Conservation (phyloP, 768 basidiomycete species). For the Suillus paluster region DNA sequence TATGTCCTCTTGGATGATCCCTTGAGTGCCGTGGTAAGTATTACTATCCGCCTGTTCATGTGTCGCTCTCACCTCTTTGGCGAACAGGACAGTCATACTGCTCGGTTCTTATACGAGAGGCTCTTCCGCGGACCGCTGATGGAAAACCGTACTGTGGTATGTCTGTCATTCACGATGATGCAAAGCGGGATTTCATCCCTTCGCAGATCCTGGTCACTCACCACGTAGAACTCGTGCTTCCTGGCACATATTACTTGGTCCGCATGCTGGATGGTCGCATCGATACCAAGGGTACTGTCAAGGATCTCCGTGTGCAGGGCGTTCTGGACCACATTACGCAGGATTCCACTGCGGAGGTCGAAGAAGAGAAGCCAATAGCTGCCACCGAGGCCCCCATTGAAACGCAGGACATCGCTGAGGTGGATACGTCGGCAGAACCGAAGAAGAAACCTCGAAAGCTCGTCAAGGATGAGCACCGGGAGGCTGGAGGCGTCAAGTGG, state of each 20-base stretch:
- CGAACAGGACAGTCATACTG: conserved; percentile 67
- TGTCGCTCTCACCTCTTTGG: neutral
- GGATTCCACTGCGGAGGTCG: conserved; percentile 51
- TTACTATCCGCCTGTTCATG: neutral
- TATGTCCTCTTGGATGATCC: conserved; percentile 83
- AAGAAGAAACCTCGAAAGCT: conserved; percentile 72
- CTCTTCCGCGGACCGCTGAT: conserved; percentile 71
- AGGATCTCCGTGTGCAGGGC: conserved; percentile 64
- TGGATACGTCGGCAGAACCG: neutral
- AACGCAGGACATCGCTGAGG: neutral
- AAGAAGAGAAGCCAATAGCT: conserved; percentile 46
- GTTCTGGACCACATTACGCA: conserved; percentile 64
- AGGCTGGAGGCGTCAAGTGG: conserved; percentile 85
- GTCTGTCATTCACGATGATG: conserved; percentile 16
- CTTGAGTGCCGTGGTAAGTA: conserved; percentile 76
- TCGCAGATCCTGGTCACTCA: conserved; percentile 74
- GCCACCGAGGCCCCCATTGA: conserved; percentile 20
- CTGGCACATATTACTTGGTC: conserved; percentile 72
- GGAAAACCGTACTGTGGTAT: conserved; percentile 67
- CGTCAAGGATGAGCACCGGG: conserved; percentile 81
- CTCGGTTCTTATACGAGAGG: conserved; percentile 63
- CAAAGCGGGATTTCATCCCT: neutral
- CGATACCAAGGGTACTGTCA: conserved; percentile 71
- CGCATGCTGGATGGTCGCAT: conserved; percentile 84
- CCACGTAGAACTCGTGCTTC: conserved; percentile 82